Percentiles rank a stretch among this genome's conserved stretches.
Evolutionary conservation across 1,139 yeast genomes (phyloP).

Genomic region (Geotrichum histeridarum): DNA sequence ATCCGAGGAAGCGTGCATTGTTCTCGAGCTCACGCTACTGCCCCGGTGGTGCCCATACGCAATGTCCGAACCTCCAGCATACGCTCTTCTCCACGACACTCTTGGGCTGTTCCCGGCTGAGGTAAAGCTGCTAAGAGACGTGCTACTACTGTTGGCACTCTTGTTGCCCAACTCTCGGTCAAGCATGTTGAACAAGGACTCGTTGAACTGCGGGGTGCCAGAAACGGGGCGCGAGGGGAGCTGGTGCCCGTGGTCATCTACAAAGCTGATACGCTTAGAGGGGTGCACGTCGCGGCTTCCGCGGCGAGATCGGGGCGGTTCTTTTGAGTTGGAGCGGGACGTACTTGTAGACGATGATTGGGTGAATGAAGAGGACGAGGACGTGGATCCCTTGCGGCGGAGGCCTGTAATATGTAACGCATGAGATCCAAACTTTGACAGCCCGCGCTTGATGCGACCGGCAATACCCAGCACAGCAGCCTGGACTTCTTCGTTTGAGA

Average conservation of each 20-base stretch:
- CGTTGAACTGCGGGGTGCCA: background rate
- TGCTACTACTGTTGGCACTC: conserved; percentile 7
- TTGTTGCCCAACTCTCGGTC: conserved; percentile 2
- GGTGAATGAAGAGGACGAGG: conserved; percentile 19
- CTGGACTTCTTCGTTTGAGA: conserved; percentile 64
- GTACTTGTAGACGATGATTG: conserved; percentile 7
- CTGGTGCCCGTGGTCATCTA: background rate
- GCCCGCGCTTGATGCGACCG: conserved; percentile 49
- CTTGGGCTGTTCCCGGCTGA: conserved; percentile 1
- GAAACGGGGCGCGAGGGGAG: background rate
- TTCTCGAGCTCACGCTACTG: background rate
- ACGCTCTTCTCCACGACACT: background rate
- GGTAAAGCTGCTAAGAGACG: conserved; percentile 6
- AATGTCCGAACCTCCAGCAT: background rate
- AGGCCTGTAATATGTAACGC: conserved; percentile 47
- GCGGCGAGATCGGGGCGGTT: background rate
- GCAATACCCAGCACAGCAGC: conserved; percentile 75
- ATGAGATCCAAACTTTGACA: conserved; percentile 42
- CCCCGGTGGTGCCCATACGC: background rate
- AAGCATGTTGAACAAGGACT: background rate
- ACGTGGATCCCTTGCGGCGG: conserved; percentile 24
- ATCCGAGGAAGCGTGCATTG: conserved; percentile 1
- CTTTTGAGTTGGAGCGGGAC: conserved; percentile 14
- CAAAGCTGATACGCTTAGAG: background rate
- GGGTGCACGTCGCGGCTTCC: background rate